Evolutionary conservation across 768 basidiomycete genomes (phyloP).

Genomic region (Boletus vermiculosoides): DNA sequence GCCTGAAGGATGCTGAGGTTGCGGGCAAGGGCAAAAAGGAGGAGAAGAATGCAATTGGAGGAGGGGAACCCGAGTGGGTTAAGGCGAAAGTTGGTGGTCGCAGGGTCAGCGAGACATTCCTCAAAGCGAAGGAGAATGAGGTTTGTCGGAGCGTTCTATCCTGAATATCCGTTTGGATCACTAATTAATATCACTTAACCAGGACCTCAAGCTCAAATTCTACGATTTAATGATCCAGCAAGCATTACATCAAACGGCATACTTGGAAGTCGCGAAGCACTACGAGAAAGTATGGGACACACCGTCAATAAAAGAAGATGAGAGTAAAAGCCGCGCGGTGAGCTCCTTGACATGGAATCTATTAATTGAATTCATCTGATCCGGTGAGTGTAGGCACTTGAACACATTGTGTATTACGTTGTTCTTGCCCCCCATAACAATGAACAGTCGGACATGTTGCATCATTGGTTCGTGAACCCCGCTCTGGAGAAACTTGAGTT

Average conservation of each 20-base stretch:
- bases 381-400: conserved; percentile 62
- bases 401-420: conserved; percentile 93
- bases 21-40: conserved; percentile 51
- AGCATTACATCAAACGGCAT: conserved; percentile 78
- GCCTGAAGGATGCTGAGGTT: conserved; percentile 67
- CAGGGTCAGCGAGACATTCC: conserved; percentile 91
- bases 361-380: conserved; percentile 2
- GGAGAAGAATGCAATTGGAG: conserved; percentile 56
- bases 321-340: conserved; percentile 66
- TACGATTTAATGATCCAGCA: conserved; percentile 97
- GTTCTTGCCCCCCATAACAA: conserved; percentile 93
- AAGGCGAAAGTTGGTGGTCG: conserved; percentile 89
- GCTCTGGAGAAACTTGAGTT: conserved; percentile 77
- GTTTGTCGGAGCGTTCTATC: conserved; percentile 42
- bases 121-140: conserved; percentile 87
- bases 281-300: conserved; percentile 99
- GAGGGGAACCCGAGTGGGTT: conserved; percentile 88
- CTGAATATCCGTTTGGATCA: neutral
- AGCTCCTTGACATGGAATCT: conserved; percentile 22
- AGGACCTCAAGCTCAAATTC: conserved; percentile 96
- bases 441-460: conserved; percentile 95
- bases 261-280: conserved; percentile 92
- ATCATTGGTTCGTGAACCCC: conserved; percentile 79
- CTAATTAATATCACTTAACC: conserved; percentile 4
- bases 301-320: conserved; percentile 87